Conservation (phyloP, 257 asterid genomes). For the Solanum rostratum region DNA sequence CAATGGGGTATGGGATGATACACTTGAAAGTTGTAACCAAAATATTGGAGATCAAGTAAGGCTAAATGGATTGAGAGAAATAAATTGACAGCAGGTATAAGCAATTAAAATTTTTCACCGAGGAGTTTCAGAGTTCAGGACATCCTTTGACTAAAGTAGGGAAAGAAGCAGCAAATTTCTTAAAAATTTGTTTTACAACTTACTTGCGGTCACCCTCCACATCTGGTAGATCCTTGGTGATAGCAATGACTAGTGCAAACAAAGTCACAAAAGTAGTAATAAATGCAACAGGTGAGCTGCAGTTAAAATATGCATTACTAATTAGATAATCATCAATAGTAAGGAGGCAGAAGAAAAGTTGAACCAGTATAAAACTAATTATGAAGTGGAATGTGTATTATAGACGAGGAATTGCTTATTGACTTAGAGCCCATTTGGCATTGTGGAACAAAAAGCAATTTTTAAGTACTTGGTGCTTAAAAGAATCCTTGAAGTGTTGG, state of each 20-base stretch:
- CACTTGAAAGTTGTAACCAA: background rate
- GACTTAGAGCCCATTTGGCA: background rate
- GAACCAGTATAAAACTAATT: background rate
- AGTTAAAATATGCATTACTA: constrained; percentile 2
- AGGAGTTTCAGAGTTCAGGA: background rate
- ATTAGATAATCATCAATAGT: background rate
- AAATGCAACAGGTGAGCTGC: constrained; percentile 97
- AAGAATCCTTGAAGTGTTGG: background rate
- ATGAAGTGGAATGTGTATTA: background rate
- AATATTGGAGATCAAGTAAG: background rate
- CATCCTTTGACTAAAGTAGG: background rate
- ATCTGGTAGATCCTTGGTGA: constrained; percentile 97
- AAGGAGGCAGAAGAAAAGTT: background rate
- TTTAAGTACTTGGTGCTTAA: background rate
- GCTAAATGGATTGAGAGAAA: background rate
- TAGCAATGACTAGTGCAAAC: constrained; percentile 95
- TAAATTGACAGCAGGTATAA: background rate
- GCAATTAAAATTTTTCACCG: background rate
- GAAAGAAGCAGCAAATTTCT: background rate
- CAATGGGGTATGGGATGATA: background rate
- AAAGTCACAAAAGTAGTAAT: constrained; percentile 87
- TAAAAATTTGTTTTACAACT: constrained; percentile 20
- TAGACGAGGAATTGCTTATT: background rate
- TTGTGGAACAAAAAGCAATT: background rate
- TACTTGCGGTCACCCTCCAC: constrained; percentile 99